Evolutionary conservation across 306 rosid genomes (phyloP), one percentile per base, ranked within the genome.

Genomic region (Medicago ruthenica): DNA sequence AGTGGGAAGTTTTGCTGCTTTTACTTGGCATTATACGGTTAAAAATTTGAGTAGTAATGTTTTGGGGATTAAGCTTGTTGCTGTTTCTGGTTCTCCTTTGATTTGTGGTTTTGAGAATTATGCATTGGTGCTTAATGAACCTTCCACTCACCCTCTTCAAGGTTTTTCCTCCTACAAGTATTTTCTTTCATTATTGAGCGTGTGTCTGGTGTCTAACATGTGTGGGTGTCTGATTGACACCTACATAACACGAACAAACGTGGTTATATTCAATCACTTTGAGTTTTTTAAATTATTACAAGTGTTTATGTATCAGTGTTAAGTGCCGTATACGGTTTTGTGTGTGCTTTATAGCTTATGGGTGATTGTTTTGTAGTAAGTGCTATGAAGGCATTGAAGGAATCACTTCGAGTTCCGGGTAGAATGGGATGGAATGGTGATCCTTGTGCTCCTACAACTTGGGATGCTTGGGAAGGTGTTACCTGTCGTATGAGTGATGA

Each of bases 371-470:
- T 74, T 84, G 87, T 69, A 95, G 99, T 76, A 40, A 55, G 45
- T 80, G 99, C 97, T 15, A 95, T 95, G 97, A 88, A 78, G 77
- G 93, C 96, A 21, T 84, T 95, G 93, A 95, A 95, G 68, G 97
- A 87, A 4, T 89, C 97, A 4, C 92, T 92, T 39, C 96, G 88
- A 7, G 71, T 95, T 85, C 99, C 99, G 0, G 96, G 80, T 74
- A 84, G 99, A 85, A 95, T 95, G 99, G 99, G 99, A 40, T 95
- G 99, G 99, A 95, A 95, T 73, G 99, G 99, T 9, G 99, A 95
- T 83, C 99, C 99, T 17, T 95, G 99, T 89, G 99, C 96, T 73
- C 97, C 99, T 54, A 90, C 92, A 50, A 73, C 64, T 50, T 95
- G 97, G 99, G 97, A 92, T 88, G 97, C 99, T 24, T 95, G 99